A percentile compares a stretch with the other conserved stretches of the same genome.
phyloP scores from a whole-genome alignment of 305 asterid species.

The Fraxinus angustifolia region DNA sequence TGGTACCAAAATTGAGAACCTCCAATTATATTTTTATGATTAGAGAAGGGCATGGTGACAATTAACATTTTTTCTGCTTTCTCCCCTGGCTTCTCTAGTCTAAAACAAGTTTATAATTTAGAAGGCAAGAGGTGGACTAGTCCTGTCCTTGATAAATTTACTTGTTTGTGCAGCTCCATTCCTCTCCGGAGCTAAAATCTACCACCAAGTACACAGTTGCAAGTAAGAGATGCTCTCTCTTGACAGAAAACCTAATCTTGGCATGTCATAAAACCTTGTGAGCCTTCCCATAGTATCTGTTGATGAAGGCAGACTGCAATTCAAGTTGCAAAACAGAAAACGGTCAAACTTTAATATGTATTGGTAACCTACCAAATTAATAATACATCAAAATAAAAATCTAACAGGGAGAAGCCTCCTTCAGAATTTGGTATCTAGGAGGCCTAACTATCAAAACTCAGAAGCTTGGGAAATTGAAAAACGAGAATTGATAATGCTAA shows the following conservation, averaged over 20 bases:
- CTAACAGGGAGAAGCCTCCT: neutral
- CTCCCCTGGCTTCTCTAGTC: neutral
- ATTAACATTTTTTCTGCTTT: neutral
- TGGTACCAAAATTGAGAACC: neutral
- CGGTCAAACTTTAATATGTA: neutral
- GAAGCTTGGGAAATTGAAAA: neutral
- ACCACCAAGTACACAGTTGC: neutral
- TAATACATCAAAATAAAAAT: neutral
- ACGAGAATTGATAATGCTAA: neutral
- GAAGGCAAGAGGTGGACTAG: neutral
- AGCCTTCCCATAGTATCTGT: constrained; percentile 79
- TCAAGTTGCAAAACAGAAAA: constrained; percentile 9
- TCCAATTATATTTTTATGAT: neutral
- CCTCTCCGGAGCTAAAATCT: constrained; percentile 1
- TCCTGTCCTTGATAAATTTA: neutral
- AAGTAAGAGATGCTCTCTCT: neutral
- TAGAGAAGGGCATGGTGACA: neutral
- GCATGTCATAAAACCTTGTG: constrained; percentile 38
- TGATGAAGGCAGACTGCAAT: constrained; percentile 64
- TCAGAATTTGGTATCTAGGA: neutral
- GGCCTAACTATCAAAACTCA: neutral
- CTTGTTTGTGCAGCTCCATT: neutral
- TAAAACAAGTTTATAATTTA: constrained; percentile 1
- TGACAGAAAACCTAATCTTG: neutral
- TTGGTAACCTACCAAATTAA: neutral